A percentile compares a stretch with the other conserved stretches of the same genome.
Evolutionary conservation across 306 rosid genomes (phyloP).

Genomic region (Nissolia schottii): DNA sequence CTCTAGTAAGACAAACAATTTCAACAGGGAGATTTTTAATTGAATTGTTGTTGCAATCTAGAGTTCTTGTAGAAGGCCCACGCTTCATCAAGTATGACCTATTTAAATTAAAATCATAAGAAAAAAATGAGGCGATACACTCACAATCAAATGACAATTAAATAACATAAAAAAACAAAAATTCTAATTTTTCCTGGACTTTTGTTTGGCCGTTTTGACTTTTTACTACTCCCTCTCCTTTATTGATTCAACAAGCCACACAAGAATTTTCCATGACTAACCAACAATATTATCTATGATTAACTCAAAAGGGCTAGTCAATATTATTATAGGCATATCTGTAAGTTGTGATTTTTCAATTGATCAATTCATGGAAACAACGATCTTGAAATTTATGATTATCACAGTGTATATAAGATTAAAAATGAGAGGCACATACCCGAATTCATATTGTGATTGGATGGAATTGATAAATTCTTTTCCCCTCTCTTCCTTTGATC

Average conservation of each 20-base stretch:
- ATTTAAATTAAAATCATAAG: slow-evolving; percentile 13
- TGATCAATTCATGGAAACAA: no score
- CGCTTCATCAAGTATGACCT: slow-evolving; percentile 76
- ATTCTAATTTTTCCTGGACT: neutral
- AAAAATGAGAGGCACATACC: no score
- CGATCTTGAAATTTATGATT: no score
- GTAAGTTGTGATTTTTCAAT: no score
- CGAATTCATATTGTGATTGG: no score
- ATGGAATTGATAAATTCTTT: no score
- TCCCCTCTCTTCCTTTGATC: no score
- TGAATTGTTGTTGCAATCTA: slow-evolving; percentile 58
- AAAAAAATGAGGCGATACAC: slow-evolving; percentile 6
- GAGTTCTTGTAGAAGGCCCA: slow-evolving; percentile 59
- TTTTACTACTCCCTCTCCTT: neutral
- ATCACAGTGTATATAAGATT: no score
- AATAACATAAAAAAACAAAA: neutral
- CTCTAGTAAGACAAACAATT: slow-evolving; percentile 47
- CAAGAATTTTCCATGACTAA: neutral
- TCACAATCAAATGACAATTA: neutral
- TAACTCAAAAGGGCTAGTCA: neutral
- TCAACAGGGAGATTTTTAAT: slow-evolving; percentile 49
- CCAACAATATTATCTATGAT: neutral
- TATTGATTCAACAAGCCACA: no score
- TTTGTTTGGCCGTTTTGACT: neutral
- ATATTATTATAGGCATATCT: neutral